Evolutionary conservation across 1,284 basidiomycete species (phyloP).

Genomic region (Golubevia sp.): DNA sequence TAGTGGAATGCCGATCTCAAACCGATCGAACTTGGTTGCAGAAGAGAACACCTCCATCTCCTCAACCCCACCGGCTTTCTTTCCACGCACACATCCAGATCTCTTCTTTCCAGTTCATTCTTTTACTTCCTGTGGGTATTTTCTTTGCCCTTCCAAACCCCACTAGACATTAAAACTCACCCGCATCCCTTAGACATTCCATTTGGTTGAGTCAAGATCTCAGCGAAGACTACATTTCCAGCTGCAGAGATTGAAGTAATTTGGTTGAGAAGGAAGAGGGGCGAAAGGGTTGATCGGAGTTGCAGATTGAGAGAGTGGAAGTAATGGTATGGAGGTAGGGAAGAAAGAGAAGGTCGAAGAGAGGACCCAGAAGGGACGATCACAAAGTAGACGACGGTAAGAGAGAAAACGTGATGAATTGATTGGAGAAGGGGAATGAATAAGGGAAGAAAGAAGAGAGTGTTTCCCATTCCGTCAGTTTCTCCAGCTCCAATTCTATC

Average conservation of each 20-base stretch:
- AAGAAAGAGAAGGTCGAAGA: neutral
- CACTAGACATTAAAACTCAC: conserved; percentile 12
- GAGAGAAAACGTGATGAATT: neutral
- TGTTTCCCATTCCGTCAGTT: no score
- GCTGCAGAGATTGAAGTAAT: conserved; percentile 16
- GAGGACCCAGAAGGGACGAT: neutral
- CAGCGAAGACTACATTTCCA: conserved; percentile 47
- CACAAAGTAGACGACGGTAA: neutral
- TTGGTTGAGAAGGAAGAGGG: neutral
- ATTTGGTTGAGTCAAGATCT: conserved; percentile 47
- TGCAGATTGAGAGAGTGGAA: neutral
- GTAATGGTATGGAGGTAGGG: neutral
- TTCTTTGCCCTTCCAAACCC: neutral
- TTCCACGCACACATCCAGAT: no score
- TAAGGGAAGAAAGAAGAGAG: no score
- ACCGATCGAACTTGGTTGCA: conserved; percentile 1
- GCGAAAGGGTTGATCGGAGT: neutral
- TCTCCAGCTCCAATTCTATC: no score
- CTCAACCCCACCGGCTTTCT: no score
- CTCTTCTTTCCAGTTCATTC: no score
- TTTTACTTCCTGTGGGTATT: no score
- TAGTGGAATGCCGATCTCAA: no score
- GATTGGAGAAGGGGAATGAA: neutral
- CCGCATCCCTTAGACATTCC: conserved; percentile 53
- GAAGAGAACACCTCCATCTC: conserved; percentile 4